These are phyloP conservation scores for Vinca major DNA, from an alignment of 305 asterid species.

Conservation along the genomic window DNA sequence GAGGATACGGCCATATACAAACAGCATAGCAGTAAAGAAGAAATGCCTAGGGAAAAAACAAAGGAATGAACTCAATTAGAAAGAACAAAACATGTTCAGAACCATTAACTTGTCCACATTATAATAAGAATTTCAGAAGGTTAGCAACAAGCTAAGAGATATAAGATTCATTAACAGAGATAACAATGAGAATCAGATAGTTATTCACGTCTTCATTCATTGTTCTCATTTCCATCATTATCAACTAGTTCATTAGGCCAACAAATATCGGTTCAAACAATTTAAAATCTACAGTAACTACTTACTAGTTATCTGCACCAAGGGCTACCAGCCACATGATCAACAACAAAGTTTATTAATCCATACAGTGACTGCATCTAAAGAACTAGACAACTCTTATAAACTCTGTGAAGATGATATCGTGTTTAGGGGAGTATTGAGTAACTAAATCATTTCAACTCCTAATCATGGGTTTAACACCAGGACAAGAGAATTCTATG, in stretches of 20 bases:
- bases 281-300: background rate
- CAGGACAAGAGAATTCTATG: background rate
- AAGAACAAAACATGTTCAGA: background rate
- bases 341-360: background rate
- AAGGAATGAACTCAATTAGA: conserved; percentile 8
- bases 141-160: background rate
- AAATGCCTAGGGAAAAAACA: conserved; percentile 63
- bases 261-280: background rate
- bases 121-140: background rate
- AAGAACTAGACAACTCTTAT: background rate
- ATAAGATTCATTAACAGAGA: background rate
- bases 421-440: background rate
- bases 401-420: background rate
- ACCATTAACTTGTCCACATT: background rate
- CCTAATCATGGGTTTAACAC: background rate
- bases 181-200: background rate
- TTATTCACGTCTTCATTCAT: background rate
- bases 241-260: background rate
- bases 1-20: conserved; percentile 91
- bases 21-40: conserved; percentile 95
- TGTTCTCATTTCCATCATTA: background rate
- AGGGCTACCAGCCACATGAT: background rate
- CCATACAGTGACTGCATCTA: background rate
- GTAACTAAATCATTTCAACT: background rate
- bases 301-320: background rate